Evolutionary conservation across 2,329 filamentous ascomycete genomes (phyloP), one percentile per base, ranked within the genome.

Genomic region (Cladosporium oxysporum): DNA sequence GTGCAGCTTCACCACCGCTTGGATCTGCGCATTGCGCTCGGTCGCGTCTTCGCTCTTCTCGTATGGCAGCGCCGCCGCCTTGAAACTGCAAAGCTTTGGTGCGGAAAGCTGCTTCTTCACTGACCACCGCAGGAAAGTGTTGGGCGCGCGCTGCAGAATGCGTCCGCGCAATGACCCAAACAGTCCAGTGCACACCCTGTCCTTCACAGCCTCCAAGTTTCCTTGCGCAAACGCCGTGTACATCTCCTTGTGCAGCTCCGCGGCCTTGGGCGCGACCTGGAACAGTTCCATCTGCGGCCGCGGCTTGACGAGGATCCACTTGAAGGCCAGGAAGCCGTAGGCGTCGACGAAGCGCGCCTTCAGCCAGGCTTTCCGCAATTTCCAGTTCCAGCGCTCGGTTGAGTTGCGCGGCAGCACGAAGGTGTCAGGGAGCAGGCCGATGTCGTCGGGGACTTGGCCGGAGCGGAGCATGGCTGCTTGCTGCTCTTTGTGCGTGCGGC

Each of bases 201-300:
- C 47, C 60, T 73, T 64, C 23, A 76, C 59, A n/a, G 65, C 41
- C 8, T 65, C 55, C 35, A 73, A 66, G 31, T 74, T 76, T 70
- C 80, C 83, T 71, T 68, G 70, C 28, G 83, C 82, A 68, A 84
- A 82, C 26, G 79, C 76, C 28, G 71, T 76, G 71, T 84, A 84
- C 79, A 85, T 81, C 29, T 73, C 67, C 55, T 75, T 67, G 66
- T 85, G 82, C n/a, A 84, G 73, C 10, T 76, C 69, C 49, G 73
- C 73, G 12, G 78, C 81, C 47, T 79, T 74, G 11, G 69, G 62
- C 21, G 79, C 77, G 47, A 80, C 74, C 50, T 77, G 71, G 26
- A 68, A 69, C 28, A 79, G 64, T n/a, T 75, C 69, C 21, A 81
- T 71, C 29, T 63, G 58, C 23, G 64, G 64, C 21, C 59, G 61